phyloP scores from a whole-genome alignment of 1,284 basidiomycete species.

The Vanrija pseudolonga region DNA sequence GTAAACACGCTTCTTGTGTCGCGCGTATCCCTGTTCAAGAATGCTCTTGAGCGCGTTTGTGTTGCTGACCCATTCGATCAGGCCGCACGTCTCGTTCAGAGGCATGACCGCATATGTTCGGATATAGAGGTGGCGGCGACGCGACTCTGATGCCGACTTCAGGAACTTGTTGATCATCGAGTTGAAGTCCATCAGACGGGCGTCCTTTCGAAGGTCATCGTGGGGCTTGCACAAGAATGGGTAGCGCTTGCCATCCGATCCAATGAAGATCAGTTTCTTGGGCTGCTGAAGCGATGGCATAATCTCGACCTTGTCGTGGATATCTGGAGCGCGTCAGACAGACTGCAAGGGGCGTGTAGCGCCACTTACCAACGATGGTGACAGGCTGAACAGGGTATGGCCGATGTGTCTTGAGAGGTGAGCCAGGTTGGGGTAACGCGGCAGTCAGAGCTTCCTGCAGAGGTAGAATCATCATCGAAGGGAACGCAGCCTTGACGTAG shows the following conservation, averaged over 20 bases:
- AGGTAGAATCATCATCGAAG: constrained; percentile 75
- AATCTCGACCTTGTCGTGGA: constrained; percentile 85
- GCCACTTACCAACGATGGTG: constrained; percentile 65
- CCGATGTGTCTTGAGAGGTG: constrained; percentile 63
- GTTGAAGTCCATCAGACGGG: constrained; percentile 96
- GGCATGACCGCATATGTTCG: constrained; percentile 95
- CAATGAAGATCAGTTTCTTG: constrained; percentile 81
- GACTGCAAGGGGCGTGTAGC: background rate
- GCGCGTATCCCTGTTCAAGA: constrained; percentile 68
- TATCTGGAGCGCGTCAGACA: constrained; percentile 53
- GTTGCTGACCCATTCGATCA: constrained; percentile 98
- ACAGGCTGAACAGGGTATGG: constrained; percentile 79
- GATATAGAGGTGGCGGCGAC: constrained; percentile 81
- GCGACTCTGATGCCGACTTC: constrained; percentile 88
- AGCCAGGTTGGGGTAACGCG: constrained; percentile 69
- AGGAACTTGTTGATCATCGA: constrained; percentile 97
- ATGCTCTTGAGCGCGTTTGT: constrained; percentile 82
- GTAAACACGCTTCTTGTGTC: constrained; percentile 60
- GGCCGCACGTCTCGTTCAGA: constrained; percentile 93
- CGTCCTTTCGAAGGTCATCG: constrained; percentile 96
- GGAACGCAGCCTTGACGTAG: constrained; percentile 58
- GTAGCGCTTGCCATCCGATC: constrained; percentile 78
- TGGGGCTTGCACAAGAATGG: constrained; percentile 96
- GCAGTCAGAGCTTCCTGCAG: constrained; percentile 90
- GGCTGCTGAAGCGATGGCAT: constrained; percentile 93